These are phyloP conservation scores for Paxillus involutus DNA, from an alignment of 768 basidiomycete genomes.

Conservation along the genomic window DNA sequence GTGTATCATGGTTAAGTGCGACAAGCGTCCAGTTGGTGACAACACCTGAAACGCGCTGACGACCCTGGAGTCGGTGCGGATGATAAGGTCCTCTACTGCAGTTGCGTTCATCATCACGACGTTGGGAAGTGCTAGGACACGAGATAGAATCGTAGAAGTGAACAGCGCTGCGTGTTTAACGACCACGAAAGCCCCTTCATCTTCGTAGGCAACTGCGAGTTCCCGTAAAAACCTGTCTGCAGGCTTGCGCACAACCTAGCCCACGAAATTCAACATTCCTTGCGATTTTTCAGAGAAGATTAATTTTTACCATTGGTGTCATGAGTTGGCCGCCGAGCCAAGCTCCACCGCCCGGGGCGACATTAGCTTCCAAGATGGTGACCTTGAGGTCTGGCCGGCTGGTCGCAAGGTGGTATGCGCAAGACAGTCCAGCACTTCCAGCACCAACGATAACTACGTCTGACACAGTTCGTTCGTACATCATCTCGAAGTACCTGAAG, in stretches of 20 bases:
- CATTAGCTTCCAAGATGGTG: conserved; percentile 71
- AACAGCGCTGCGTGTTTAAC: conserved; percentile 83
- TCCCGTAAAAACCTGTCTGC: conserved; percentile 70
- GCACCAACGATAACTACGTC: conserved; percentile 79
- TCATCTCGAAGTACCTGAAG: conserved; percentile 65
- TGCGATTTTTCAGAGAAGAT: background rate
- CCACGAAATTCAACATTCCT: background rate
- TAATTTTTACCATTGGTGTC: conserved; percentile 63
- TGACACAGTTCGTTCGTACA: conserved; percentile 74
- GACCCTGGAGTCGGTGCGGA: conserved; percentile 49
- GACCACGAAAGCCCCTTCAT: conserved; percentile 75
- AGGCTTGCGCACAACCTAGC: conserved; percentile 73
- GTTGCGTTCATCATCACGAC: conserved; percentile 78
- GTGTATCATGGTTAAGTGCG: conserved; percentile 66
- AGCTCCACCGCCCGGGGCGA: conserved; percentile 77
- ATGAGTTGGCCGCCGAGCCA: conserved; percentile 81
- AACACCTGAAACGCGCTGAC: conserved; percentile 49
- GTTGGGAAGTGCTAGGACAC: conserved; percentile 68
- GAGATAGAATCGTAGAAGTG: conserved; percentile 73
- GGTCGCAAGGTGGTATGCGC: conserved; percentile 71
- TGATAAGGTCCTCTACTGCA: conserved; percentile 78
- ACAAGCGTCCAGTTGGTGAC: conserved; percentile 57
- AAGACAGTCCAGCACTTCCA: conserved; percentile 67
- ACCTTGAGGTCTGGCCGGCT: conserved; percentile 65
- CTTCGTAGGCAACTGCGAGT: conserved; percentile 72